Evolutionary conservation across 2,329 filamentous ascomycete species (phyloP).

Genomic region (Phoma sp.): DNA sequence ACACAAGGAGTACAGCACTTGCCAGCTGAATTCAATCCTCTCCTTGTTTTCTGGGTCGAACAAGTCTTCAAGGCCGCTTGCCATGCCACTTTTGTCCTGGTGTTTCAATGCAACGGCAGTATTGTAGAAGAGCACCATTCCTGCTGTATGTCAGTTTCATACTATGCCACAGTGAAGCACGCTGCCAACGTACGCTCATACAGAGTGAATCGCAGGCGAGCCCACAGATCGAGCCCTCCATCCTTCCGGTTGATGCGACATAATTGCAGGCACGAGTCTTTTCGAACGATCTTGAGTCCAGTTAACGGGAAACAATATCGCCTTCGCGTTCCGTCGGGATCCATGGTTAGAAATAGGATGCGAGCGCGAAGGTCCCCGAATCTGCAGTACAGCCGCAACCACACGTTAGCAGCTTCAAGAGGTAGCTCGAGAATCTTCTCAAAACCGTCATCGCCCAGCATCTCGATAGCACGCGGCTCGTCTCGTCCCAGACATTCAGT

Average conservation of each 20-base stretch:
- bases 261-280: constrained; percentile 50
- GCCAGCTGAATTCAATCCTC: constrained; percentile 58
- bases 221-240: constrained; percentile 57
- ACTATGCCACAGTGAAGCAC: background rate
- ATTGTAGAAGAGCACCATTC: constrained; percentile 63
- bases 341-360: constrained; percentile 59
- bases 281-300: constrained; percentile 51
- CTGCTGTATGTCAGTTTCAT: constrained; percentile 40
- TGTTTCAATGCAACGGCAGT: constrained; percentile 64
- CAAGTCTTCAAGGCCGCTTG: constrained; percentile 52
- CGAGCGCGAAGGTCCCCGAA: constrained; percentile 58
- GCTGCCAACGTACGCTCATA: constrained; percentile 56
- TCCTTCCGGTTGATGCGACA: constrained; percentile 49
- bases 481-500: constrained; percentile 46
- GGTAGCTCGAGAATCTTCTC: constrained; percentile 50
- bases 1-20: constrained; percentile 19
- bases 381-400: constrained; percentile 59
- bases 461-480: constrained; percentile 42
- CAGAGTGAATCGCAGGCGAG: constrained; percentile 59
- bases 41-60: constrained; percentile 51
- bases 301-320: constrained; percentile 59
- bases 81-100: constrained; percentile 56
- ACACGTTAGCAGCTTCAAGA: constrained; percentile 56
- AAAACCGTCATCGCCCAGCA: constrained; percentile 49
- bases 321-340: constrained; percentile 48